Base-by-base conservation (phyloP, 371 early-diverging fungal species). In the Syncephalastrum racemosum region DNA sequence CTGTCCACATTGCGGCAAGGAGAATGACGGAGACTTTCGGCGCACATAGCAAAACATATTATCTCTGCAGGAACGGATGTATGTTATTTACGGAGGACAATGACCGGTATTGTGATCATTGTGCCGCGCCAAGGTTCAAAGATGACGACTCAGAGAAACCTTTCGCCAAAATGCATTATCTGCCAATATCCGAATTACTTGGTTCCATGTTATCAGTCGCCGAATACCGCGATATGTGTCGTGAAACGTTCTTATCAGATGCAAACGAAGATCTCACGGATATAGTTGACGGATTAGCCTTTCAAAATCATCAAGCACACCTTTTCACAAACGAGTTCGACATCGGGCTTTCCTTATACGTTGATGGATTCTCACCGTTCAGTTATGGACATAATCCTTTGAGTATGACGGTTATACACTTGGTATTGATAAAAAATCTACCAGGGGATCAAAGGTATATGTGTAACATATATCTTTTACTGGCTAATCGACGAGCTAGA, bases 221-320 rank as follows among this genome's bases (percentile, higher is more conserved):
- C 6, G 16, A 5, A 2, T 50, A 50, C 22, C 39, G 51, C 14
- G 6, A 13, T n/a, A 31, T 50, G 51, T 50, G 25, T 39, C 39
- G 36, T 4, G 51, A 50, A 16, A 50, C 36, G 19, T 50, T 31
- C 22, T 14, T 16, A 1, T 10, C 14, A 10, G 22, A 22, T 4
- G 19, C 6, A 5, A 8, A 16, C 4, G 51, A 50, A 4, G 19
- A 10, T 7, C 6, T 50, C 13, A 36, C 13, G 14, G 36, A 50
- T 31, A 50, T 50, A 20, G 25, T 50, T 7, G 51, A 50, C 39
- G 51, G 51, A 27, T 50, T 4, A 14, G 51, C 51, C 39, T 50
- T 50, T 50, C 7, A 5, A 13, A n/a, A 50, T 10, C n/a, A n/a
- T n/a, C 51, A 50, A 50, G 51, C 13, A 15, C 51, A 27, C 22